Percentiles rank a stretch among this genome's conserved stretches.
Evolutionary conservation across 768 basidiomycete genomes (phyloP).

Genomic region (Naganishia onofrii): DNA sequence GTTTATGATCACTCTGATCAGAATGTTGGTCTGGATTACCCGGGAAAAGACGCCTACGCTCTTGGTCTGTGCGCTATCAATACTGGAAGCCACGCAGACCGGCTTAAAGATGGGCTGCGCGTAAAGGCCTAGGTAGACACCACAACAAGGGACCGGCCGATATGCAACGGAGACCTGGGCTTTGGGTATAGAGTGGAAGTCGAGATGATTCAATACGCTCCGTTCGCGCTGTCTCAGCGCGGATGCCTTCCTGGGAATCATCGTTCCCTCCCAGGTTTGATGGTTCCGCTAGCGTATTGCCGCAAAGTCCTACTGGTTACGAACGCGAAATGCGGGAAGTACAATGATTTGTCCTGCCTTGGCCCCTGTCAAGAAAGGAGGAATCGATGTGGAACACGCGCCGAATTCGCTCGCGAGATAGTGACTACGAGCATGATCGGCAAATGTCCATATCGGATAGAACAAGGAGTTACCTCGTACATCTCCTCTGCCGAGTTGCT

Average conservation of each 20-base stretch:
- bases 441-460: slow-evolving; percentile 17
- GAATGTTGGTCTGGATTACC: background rate
- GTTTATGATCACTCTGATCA: background rate
- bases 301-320: background rate
- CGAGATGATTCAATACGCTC: background rate
- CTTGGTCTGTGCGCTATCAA: background rate
- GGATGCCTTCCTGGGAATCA: slow-evolving; percentile 17
- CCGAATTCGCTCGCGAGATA: slow-evolving; percentile 10
- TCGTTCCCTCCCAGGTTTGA: background rate
- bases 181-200: background rate
- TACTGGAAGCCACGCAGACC: background rate
- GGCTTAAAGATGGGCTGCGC: background rate
- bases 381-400: slow-evolving; percentile 2
- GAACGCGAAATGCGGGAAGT: slow-evolving; percentile 24
- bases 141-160: background rate
- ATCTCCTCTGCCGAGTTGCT: background rate
- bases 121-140: slow-evolving; percentile 20
- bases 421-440: background rate
- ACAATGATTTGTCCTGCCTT: background rate
- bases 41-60: slow-evolving; percentile 21
- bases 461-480: background rate
- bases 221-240: background rate
- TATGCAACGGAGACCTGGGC: background rate
- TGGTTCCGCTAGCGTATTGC: background rate
- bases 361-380: background rate